Conservation (phyloP, 495 filamentous ascomycete genomes). For the Lophium mytilinum region DNA sequence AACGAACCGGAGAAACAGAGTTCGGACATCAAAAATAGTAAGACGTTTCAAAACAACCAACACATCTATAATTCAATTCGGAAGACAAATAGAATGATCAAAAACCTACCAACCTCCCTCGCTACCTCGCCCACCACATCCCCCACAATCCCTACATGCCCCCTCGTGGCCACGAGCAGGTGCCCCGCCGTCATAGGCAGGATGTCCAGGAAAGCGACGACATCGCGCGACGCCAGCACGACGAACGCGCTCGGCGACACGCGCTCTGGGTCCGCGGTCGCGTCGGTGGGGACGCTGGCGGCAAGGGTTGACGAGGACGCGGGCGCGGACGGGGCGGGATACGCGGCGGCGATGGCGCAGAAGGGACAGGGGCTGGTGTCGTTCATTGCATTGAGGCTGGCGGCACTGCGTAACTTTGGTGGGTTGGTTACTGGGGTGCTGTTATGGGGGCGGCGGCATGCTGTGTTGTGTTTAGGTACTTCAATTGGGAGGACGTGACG, state of each 20-base stretch:
- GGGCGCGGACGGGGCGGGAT: conserved; percentile 21
- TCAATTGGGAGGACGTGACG: too few relatives aligned
- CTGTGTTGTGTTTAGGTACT: too few relatives aligned
- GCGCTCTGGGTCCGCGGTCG: conserved; percentile 18
- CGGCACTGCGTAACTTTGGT: not conserved
- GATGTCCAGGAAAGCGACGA: conserved; percentile 85
- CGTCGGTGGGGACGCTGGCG: conserved; percentile 27
- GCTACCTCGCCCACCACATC: conserved; percentile 60
- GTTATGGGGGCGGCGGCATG: too few relatives aligned
- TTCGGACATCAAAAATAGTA: not conserved
- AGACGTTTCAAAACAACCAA: not conserved
- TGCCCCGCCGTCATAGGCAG: conserved; percentile 75
- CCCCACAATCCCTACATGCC: conserved; percentile 61
- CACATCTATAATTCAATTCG: too few relatives aligned
- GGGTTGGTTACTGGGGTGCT: too few relatives aligned
- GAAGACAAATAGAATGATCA: too few relatives aligned
- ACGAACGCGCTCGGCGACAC: conserved; percentile 43
- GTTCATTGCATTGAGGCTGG: conserved; percentile 3
- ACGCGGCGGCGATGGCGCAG: conserved; percentile 50
- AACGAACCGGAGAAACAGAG: too few relatives aligned
- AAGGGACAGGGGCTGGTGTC: conserved; percentile 48
- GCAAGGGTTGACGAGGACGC: conserved; percentile 25
- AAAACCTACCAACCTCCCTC: conserved; percentile 36
- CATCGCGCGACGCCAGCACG: conserved; percentile 60
- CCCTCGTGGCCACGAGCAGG: conserved; percentile 63